Evolutionary conservation across 306 rosid species (phyloP).

Genomic region (Vigna radiata): DNA sequence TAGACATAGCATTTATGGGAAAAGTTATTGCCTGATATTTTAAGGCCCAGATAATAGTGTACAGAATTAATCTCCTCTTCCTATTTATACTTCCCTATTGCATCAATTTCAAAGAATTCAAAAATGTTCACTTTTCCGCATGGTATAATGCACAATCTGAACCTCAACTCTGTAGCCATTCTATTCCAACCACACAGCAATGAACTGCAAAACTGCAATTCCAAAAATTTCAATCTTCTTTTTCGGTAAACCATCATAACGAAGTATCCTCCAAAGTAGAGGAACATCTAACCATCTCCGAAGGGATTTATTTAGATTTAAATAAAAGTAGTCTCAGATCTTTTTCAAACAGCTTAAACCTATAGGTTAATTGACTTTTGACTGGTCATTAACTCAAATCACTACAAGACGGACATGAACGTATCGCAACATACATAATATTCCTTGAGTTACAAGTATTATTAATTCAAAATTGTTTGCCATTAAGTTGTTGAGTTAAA

Average conservation of each 20-base stretch:
- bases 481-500: not conserved
- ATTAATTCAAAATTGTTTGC: not conserved
- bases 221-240: not conserved
- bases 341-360: not conserved
- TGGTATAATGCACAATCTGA: not conserved
- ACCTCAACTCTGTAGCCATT: not conserved
- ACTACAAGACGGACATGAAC: not conserved
- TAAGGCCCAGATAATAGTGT: not conserved
- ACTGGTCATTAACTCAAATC: not conserved
- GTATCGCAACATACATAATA: conserved; percentile 7
- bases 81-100: not conserved
- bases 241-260: not conserved
- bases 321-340: not conserved
- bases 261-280: conserved; percentile 1
- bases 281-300: not conserved
- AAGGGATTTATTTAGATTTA: not conserved
- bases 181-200: not conserved
- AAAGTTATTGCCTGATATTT: not conserved
- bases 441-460: not conserved
- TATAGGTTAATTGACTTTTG: conserved; percentile 18
- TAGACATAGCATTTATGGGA: not conserved
- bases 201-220: not conserved
- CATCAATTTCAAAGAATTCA: not conserved
- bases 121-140: not conserved
- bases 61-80: not conserved